Percentiles rank a stretch among this genome's conserved stretches.
Evolutionary conservation across 441 rosid genomes (phyloP).

Genomic region (Cnidoscolus chayamansa): DNA sequence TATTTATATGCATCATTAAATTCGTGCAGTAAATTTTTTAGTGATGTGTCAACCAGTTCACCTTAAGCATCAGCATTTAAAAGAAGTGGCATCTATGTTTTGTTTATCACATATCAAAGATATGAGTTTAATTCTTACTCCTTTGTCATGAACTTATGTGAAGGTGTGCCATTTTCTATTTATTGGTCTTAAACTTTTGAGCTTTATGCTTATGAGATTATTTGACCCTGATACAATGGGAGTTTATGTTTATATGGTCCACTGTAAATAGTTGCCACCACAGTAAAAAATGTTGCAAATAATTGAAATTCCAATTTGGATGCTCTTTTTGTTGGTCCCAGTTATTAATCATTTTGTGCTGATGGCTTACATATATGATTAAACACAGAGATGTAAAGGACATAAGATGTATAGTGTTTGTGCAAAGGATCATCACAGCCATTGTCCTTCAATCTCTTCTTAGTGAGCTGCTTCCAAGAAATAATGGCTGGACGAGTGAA

Average conservation of each 20-base stretch:
- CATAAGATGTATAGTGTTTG: conserved; percentile 80
- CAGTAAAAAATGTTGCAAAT: background rate
- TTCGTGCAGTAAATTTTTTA: background rate
- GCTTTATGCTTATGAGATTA: conserved; percentile 1
- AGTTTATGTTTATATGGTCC: background rate
- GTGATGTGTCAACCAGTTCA: background rate
- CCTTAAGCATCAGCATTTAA: background rate
- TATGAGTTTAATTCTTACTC: background rate
- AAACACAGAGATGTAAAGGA: conserved; percentile 47
- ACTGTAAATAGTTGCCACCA: background rate
- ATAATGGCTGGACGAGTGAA: conserved; percentile 60
- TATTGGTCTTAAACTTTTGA: background rate
- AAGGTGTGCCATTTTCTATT: background rate
- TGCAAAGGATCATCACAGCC: conserved; percentile 77
- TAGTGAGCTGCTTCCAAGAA: conserved; percentile 51
- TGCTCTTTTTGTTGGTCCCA: background rate
- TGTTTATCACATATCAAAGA: background rate
- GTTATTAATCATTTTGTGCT: background rate
- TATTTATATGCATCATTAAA: background rate
- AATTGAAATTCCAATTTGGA: background rate
- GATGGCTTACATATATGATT: conserved; percentile 1
- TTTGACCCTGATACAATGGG: background rate
- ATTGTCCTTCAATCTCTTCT: conserved; percentile 55
- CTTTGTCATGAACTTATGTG: background rate
- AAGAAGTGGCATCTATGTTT: background rate